Evolutionary conservation across 345 rosid species (phyloP).

Genomic region (Populus nigra): DNA sequence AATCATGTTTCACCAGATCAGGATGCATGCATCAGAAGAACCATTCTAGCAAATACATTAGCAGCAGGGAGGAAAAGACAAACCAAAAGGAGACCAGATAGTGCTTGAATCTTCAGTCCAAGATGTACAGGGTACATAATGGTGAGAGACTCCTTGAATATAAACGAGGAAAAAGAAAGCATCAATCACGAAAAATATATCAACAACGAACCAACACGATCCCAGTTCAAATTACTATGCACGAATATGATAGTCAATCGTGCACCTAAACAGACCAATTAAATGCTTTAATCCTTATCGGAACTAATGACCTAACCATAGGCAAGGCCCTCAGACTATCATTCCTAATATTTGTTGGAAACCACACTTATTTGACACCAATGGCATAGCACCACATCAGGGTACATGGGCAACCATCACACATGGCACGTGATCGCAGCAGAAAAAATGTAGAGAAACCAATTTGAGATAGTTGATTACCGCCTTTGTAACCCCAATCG

Average conservation of each 20-base stretch:
- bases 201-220: neutral
- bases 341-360: neutral
- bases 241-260: neutral
- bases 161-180: neutral
- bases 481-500: neutral
- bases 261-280: slow-evolving; percentile 5
- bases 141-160: neutral
- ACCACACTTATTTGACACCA: neutral
- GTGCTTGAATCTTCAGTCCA: neutral
- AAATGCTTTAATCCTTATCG: neutral
- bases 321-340: neutral
- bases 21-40: neutral
- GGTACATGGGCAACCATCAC: slow-evolving; percentile 20
- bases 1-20: neutral
- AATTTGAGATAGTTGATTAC: neutral
- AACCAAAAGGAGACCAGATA: neutral
- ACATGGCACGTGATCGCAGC: slow-evolving; percentile 4
- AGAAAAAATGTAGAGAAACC: neutral
- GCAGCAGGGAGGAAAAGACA: neutral
- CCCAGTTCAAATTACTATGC: slow-evolving; percentile 1
- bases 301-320: neutral
- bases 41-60: neutral
- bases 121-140: neutral
- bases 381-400: slow-evolving; percentile 20
- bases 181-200: neutral